phyloP scores from a whole-genome alignment of 2,329 filamentous ascomycete species.

The Ceratocystiopsis minuta region DNA sequence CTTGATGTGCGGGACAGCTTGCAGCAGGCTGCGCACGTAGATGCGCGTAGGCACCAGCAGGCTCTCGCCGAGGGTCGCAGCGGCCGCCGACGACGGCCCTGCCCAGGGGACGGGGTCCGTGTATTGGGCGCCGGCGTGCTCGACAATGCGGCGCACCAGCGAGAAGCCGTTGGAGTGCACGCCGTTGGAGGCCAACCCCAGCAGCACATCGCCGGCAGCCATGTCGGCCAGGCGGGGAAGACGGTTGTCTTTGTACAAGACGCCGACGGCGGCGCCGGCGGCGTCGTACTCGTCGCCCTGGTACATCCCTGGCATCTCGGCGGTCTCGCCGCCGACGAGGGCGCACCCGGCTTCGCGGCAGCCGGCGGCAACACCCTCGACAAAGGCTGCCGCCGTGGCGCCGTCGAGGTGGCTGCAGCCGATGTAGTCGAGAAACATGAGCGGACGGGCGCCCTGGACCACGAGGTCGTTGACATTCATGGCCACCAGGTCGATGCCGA shows the following conservation, averaged over 20 bases:
- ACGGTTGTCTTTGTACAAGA: constrained; percentile 49
- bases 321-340: constrained; percentile 91
- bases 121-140: constrained; percentile 53
- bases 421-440: constrained; percentile 97
- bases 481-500: constrained; percentile 90
- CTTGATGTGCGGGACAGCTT: constrained; percentile 50
- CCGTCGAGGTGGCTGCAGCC: constrained; percentile 79
- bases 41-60: constrained; percentile 83
- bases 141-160: constrained; percentile 78
- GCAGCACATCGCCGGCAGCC: constrained; percentile 63
- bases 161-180: constrained; percentile 96
- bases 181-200: constrained; percentile 72
- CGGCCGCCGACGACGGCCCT: constrained; percentile 16
- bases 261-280: constrained; percentile 75
- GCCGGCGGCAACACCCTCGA: constrained; percentile 75
- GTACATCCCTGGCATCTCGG: constrained; percentile 96
- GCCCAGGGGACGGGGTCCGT: constrained; percentile 60
- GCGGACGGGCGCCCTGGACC: constrained; percentile 82
- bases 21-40: constrained; percentile 71
- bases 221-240: constrained; percentile 64
- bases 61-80: constrained; percentile 48
- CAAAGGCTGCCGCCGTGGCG: constrained; percentile 62
- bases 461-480: constrained; percentile 99
- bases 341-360: constrained; percentile 75
- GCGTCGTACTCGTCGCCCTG: constrained; percentile 79